Conservation (phyloP, 306 rosid genomes). For the Acacia crassicarpa region DNA sequence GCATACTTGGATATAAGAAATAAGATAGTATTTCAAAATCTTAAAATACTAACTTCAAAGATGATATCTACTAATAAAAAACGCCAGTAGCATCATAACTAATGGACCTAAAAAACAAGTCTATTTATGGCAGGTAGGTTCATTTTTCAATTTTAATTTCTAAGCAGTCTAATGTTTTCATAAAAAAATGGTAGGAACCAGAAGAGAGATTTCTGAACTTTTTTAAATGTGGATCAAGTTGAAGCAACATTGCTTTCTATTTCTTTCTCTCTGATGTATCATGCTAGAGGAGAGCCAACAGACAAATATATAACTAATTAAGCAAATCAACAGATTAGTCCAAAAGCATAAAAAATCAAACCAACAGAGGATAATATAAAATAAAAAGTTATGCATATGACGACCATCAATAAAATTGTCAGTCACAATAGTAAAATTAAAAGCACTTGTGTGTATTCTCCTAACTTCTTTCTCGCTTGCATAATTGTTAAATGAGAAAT, state of each 20-base stretch:
- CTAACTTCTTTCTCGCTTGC: not conserved
- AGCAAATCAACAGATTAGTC: not conserved
- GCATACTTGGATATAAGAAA: not conserved
- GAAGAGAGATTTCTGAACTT: not conserved
- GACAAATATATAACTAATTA: not conserved
- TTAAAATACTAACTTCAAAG: constrained; percentile 9
- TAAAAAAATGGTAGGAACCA: not conserved
- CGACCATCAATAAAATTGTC: not conserved
- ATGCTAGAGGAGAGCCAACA: not conserved
- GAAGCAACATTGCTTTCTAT: not conserved
- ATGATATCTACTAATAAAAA: not conserved
- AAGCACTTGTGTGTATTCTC: not conserved
- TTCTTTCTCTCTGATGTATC: not conserved
- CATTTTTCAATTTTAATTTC: not conserved
- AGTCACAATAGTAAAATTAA: not conserved
- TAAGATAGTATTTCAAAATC: not conserved
- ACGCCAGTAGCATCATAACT: not conserved
- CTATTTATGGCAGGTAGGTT: constrained; percentile 4
- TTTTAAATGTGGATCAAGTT: not conserved
- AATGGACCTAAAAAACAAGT: not conserved
- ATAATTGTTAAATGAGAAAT: not conserved
- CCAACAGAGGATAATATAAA: not conserved
- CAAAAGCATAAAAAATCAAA: too few species aligned
- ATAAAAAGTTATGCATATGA: not conserved
- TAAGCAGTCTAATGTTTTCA: not conserved